Conservation (phyloP, 805 yeast genomes). For the Komagataella pseudopastoris region DNA sequence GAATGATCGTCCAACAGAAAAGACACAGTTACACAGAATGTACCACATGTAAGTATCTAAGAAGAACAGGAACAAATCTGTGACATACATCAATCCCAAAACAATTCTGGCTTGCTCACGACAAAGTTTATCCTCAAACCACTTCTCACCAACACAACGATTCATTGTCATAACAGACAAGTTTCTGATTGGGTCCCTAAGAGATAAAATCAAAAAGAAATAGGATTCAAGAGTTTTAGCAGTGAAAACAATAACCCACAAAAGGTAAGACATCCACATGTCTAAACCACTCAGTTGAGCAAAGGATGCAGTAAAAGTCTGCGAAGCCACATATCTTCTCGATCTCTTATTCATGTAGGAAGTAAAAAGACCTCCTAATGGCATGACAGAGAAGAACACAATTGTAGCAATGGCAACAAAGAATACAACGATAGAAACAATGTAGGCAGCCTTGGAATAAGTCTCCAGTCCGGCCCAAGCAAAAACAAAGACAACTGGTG, state of each 20-base stretch:
- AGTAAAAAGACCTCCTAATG: constrained; percentile 91
- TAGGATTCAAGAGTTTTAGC: constrained; percentile 89
- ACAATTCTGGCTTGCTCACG: constrained; percentile 79
- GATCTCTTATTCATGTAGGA: constrained; percentile 79
- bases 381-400: constrained; percentile 85
- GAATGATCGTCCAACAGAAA: constrained; percentile 96
- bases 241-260: constrained; percentile 82
- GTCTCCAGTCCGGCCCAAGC: constrained; percentile 60
- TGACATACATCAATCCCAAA: constrained; percentile 82
- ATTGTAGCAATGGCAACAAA: constrained; percentile 78
- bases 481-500: constrained; percentile 77
- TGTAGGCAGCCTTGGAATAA: constrained; percentile 58
- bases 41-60: constrained; percentile 99
- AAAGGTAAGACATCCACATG: constrained; percentile 89
- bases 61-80: constrained; percentile 92
- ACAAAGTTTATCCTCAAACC: constrained; percentile 73
- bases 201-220: constrained; percentile 74
- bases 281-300: constrained; percentile 73
- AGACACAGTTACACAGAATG: constrained; percentile 85
- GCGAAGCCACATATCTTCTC: constrained; percentile 84
- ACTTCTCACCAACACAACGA: constrained; percentile 90
- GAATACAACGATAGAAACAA: constrained; percentile 77
- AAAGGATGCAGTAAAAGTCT: constrained; percentile 90
- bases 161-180: constrained; percentile 67
- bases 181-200: constrained; percentile 91